These are phyloP conservation scores for Umbelopsis sp. DNA, from an alignment of 192 early-diverging fungal species.

Conservation along the genomic window DNA sequence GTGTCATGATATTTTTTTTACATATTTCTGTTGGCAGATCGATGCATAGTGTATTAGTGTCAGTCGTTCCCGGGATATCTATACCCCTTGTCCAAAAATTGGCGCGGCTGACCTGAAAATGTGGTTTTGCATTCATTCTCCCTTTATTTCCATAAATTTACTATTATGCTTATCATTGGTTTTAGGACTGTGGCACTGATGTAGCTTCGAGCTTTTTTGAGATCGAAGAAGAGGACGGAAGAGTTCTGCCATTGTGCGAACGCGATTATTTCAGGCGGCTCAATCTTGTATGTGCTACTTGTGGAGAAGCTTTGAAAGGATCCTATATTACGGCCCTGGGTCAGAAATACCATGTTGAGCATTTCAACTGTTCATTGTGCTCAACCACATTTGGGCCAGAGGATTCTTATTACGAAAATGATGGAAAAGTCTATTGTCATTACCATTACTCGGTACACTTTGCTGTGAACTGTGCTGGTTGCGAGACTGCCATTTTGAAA, in stretches of 20 bases:
- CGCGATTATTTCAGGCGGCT: constrained; percentile 86
- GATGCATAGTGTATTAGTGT: neutral
- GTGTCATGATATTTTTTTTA: constrained; percentile 7
- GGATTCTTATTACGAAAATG: constrained; percentile 96
- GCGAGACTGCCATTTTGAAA: constrained; percentile 92
- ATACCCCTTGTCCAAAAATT: neutral
- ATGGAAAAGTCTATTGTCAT: constrained; percentile 92
- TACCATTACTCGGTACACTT: constrained; percentile 91
- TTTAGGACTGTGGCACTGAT: constrained; percentile 75
- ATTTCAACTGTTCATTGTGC: constrained; percentile 96
- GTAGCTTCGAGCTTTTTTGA: constrained; percentile 91
- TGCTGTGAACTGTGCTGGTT: constrained; percentile 94
- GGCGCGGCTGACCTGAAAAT: neutral
- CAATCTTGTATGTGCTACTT: constrained; percentile 85
- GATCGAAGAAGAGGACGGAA: constrained; percentile 62
- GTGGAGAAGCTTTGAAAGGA: constrained; percentile 87
- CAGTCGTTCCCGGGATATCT: neutral
- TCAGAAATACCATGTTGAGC: constrained; percentile 96
- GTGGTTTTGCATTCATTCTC: neutral
- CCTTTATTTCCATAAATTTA: constrained; percentile 39
- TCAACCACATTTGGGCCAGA: constrained; percentile 92
- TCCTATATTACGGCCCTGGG: constrained; percentile 92
- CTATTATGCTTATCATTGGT: constrained; percentile 38
- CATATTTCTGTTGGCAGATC: neutral
- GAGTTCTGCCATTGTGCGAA: constrained; percentile 75